Percentiles rank a stretch among this genome's conserved stretches.
Conservation (phyloP, 2,329 filamentous ascomycete genomes). For the Epichloe typhina region DNA sequence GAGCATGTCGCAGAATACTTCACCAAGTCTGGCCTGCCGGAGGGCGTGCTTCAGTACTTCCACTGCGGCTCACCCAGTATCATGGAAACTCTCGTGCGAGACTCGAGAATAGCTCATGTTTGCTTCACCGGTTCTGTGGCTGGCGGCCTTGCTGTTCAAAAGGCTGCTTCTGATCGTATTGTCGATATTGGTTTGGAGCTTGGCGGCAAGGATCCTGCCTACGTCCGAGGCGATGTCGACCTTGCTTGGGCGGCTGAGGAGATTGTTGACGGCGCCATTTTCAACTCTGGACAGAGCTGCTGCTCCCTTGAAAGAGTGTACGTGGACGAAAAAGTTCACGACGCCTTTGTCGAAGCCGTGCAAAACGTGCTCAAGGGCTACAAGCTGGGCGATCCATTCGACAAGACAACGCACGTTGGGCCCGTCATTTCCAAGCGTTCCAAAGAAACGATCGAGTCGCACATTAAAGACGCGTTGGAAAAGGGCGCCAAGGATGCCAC, state of each 20-base stretch:
- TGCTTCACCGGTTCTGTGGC: slow-evolving; percentile 93
- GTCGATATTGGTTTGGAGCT: slow-evolving; percentile 82
- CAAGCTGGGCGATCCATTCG: slow-evolving; percentile 76
- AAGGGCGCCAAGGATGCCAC: slow-evolving; percentile 79
- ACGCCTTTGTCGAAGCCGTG: slow-evolving; percentile 64
- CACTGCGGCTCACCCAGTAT: slow-evolving; percentile 69
- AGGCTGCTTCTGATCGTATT: slow-evolving; percentile 70
- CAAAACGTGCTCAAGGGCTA: slow-evolving; percentile 72
- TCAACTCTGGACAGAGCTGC: slow-evolving; percentile 98
- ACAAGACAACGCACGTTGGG: slow-evolving; percentile 68
- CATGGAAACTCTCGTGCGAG: slow-evolving; percentile 66
- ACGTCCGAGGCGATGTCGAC: slow-evolving; percentile 76
- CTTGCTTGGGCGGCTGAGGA: slow-evolving; percentile 83
- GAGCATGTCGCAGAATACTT: slow-evolving; percentile 74
- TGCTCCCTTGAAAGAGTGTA: slow-evolving; percentile 89
- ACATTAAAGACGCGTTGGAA: slow-evolving; percentile 68
- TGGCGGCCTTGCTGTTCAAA: slow-evolving; percentile 74
- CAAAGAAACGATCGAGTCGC: slow-evolving; percentile 60
- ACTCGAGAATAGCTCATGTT: slow-evolving; percentile 64
- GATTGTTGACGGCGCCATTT: slow-evolving; percentile 90
- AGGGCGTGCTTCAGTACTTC: slow-evolving; percentile 81
- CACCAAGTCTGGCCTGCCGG: slow-evolving; percentile 63
- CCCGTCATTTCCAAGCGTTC: slow-evolving; percentile 77
- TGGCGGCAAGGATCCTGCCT: slow-evolving; percentile 90
- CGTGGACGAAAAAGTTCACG: slow-evolving; percentile 73